A percentile compares a stretch with the other conserved stretches of the same genome.
Conservation (phyloP, 176 grass and related monocot species). For the Avena insularis region DNA sequence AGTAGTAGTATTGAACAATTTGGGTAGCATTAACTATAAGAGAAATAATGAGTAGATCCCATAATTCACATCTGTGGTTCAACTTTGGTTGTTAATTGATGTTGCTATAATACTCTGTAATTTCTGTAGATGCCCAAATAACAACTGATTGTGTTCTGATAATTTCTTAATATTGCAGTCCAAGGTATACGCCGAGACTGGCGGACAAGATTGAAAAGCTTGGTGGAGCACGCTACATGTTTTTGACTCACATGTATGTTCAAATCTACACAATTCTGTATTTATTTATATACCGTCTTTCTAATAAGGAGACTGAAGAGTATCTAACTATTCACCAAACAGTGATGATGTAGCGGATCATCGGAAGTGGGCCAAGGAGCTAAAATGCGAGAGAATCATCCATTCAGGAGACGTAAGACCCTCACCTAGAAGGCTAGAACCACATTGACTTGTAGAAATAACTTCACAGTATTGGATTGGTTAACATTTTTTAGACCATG, state of each 20-base stretch:
- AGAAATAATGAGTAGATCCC: neutral
- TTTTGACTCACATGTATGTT: slow-evolving; percentile 88
- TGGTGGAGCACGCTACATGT: slow-evolving; percentile 81
- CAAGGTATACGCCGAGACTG: slow-evolving; percentile 66
- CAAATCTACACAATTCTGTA: neutral
- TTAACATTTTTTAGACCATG: neutral
- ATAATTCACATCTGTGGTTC: neutral
- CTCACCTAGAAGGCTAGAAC: neutral
- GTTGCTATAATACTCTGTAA: neutral
- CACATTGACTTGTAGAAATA: slow-evolving; percentile 6
- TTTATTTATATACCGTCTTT: slow-evolving; percentile 20
- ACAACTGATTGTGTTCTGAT: neutral
- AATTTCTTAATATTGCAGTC: slow-evolving; percentile 50
- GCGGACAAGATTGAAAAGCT: slow-evolving; percentile 62
- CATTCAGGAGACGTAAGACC: slow-evolving; percentile 78
- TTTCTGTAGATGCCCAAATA: neutral
- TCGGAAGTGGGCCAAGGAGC: slow-evolving; percentile 70
- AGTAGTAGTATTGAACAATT: neutral
- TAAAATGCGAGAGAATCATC: slow-evolving; percentile 81
- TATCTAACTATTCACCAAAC: slow-evolving; percentile 13
- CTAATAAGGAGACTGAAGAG: neutral
- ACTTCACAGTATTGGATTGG: neutral
- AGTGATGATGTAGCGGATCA: slow-evolving; percentile 93
- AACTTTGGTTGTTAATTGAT: neutral
- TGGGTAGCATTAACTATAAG: neutral